Evolutionary conservation across 139 green algal genomes (phyloP).

Genomic region (Chlorella sp.): DNA sequence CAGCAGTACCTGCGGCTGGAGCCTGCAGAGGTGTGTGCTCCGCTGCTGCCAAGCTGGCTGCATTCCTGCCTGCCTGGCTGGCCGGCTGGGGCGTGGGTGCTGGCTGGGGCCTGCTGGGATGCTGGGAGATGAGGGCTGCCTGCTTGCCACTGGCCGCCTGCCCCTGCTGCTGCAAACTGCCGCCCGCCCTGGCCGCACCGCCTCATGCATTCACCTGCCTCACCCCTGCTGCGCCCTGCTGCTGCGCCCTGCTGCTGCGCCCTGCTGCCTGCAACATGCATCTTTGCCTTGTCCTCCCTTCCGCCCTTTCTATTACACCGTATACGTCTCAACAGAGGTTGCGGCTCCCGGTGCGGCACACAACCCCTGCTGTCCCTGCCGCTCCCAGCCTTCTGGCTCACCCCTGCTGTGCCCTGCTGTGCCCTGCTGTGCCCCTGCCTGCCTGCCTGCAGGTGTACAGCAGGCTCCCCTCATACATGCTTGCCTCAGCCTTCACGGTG

Average conservation of each 20-base stretch:
- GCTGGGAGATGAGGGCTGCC: background rate
- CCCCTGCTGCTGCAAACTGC: background rate
- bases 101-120: background rate
- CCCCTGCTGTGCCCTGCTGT: background rate
- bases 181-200: too few relatives aligned
- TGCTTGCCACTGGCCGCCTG: background rate
- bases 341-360: too few relatives aligned
- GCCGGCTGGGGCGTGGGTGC: background rate
- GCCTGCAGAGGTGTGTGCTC: background rate
- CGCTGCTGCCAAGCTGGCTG: background rate
- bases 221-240: too few relatives aligned
- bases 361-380: background rate
- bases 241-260: too few relatives aligned
- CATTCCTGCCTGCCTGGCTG: background rate
- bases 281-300: too few relatives aligned
- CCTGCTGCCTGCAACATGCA: too few relatives aligned
- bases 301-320: too few relatives aligned
- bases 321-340: too few relatives aligned
- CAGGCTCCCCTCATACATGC: background rate
- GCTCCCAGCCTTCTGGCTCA: background rate
- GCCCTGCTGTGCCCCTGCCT: too few relatives aligned
- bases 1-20: background rate
- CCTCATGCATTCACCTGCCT: too few relatives aligned
- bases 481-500: background rate
- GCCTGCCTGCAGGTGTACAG: slow-evolving; percentile 13